phyloP scores from a whole-genome alignment of 805 yeast genomes.

The Henningerozyma blattae region DNA sequence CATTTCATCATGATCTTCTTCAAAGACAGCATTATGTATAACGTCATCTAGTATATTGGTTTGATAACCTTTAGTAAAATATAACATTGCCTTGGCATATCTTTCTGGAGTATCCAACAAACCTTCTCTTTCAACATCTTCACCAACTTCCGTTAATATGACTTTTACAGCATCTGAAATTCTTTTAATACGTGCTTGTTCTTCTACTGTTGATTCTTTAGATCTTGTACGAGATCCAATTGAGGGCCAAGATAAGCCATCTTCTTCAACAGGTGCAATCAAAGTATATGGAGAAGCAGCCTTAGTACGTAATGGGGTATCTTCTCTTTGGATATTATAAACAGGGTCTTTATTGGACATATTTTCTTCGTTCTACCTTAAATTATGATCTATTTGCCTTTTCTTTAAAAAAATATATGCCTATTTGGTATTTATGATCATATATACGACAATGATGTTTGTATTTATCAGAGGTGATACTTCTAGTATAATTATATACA shows the following conservation, averaged over 20 bases:
- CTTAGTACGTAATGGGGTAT: slow-evolving; percentile 58
- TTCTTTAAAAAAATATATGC: too few species aligned
- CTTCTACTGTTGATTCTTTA: slow-evolving; percentile 56
- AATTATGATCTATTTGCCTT: too few species aligned
- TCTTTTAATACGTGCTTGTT: slow-evolving; percentile 51
- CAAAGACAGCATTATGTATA: slow-evolving; percentile 89
- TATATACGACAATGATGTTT: too few species aligned
- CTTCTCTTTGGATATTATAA: too few species aligned
- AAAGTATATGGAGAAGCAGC: slow-evolving; percentile 76
- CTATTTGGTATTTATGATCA: too few species aligned
- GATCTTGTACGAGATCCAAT: slow-evolving; percentile 70
- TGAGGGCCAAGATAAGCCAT: slow-evolving; percentile 92
- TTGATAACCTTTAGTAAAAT: slow-evolving; percentile 92
- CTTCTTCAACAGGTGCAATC: slow-evolving; percentile 77
- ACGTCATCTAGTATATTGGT: slow-evolving; percentile 79
- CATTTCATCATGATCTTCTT: slow-evolving; percentile 98
- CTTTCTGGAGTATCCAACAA: slow-evolving; percentile 88
- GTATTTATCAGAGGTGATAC: too few species aligned
- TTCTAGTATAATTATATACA: too few species aligned
- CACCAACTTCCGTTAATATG: slow-evolving; percentile 77
- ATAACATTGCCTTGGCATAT: slow-evolving; percentile 93
- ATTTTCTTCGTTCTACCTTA: too few species aligned
- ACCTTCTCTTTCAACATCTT: slow-evolving; percentile 82
- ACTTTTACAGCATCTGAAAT: slow-evolving; percentile 74
- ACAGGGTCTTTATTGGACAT: too few species aligned